Base-by-base conservation (phyloP, 2,329 filamentous ascomycete species). In the Phialocephala subalpina region DNA sequence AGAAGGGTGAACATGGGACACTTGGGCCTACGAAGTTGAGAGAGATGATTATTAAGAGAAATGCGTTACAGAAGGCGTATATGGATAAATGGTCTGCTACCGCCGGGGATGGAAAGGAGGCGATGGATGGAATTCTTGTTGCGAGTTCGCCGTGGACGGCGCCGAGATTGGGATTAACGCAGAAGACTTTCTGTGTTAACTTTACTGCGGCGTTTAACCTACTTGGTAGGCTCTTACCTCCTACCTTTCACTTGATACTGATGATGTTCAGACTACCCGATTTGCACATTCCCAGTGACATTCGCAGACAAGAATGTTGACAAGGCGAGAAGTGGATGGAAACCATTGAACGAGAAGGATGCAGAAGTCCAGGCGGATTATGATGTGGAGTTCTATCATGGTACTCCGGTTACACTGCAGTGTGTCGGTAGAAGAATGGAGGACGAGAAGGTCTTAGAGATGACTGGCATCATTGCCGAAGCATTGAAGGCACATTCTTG, bases 221-320 rank as follows among this genome's bases (percentile, higher is more conserved):
- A 18, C 60, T 77, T n/a, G 76, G 73, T 75, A 62, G 58, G 64
- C 69, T 47, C 3, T 20, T 33, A 9, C 33, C 14, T 38, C 45
- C 53, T 20, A 12, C 52, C 52, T 45, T 9, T 52, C 52, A 38
- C 11, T 53, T 55, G 4, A 40, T 29, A 56, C 66, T 71, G 40
- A 74, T 62, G 56, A 2, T 53, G 55, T 16, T 16, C 62, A 72
- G 76, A 78, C 64, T 74, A 77, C 53, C 73, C 72, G 18, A 69
- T 67, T 9, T 76, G 80, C 12, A 80, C 80, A 1, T 77, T 84
- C 6, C 82, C 82, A 0, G 79, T 84, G 2, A 81, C 80, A 0
- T 75, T 75, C 60, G 80, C 80, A 0, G 79, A 82, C 64, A 78
- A 80, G 69, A 65, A 66, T 2, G 47, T 81, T 0, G 81, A 83